Evolutionary conservation across 257 asterid species (phyloP).

Genomic region (Lycium barbarum): DNA sequence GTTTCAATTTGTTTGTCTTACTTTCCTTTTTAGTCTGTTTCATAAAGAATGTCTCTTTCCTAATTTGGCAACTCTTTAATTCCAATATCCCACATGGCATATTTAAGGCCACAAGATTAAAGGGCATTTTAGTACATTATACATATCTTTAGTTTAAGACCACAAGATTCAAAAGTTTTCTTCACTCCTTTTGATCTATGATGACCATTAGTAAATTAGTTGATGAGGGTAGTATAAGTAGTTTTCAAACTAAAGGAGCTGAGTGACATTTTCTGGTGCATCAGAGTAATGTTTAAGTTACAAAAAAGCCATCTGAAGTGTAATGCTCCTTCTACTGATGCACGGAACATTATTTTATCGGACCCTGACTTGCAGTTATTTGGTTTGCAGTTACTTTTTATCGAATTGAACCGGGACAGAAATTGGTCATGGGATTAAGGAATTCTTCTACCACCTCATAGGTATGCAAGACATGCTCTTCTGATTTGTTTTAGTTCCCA

Average conservation of each 20-base stretch:
- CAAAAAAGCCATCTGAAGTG: not conserved
- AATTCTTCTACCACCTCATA: constrained; percentile 39
- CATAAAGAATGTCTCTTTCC: too few species aligned
- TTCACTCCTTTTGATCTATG: not conserved
- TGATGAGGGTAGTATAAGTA: not conserved
- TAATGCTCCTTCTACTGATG: not conserved
- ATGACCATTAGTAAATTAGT: not conserved
- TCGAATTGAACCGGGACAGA: constrained; percentile 68
- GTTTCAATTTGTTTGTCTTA: too few species aligned
- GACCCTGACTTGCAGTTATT: constrained; percentile 17
- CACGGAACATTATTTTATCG: not conserved
- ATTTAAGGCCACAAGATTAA: too few species aligned
- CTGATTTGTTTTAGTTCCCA: not conserved
- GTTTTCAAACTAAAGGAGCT: constrained; percentile 18
- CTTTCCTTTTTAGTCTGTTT: too few species aligned
- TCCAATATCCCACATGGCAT: too few species aligned
- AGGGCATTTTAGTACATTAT: too few species aligned
- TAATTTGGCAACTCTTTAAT: too few species aligned
- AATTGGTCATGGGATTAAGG: constrained; percentile 68
- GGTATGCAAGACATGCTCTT: constrained; percentile 24
- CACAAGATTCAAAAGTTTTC: too few species aligned
- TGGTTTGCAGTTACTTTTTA: constrained; percentile 64
- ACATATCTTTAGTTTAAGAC: too few species aligned
- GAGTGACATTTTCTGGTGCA: constrained; percentile 6
- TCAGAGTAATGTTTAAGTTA: not conserved